Conservation (phyloP, 257 asterid genomes). For the Gentiana macrophylla region DNA sequence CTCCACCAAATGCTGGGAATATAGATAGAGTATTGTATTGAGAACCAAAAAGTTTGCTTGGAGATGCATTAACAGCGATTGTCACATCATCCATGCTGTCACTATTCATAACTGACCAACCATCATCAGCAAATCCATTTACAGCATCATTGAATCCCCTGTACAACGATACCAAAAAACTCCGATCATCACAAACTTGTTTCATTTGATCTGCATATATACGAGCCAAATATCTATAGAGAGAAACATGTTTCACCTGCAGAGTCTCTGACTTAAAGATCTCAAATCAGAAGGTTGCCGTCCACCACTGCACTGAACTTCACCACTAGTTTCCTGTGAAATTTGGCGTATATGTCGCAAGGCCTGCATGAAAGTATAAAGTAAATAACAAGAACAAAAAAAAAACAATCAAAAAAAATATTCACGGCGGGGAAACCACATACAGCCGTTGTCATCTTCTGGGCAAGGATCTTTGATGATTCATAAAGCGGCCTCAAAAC, state of each 20-base stretch:
- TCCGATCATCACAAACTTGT: neutral
- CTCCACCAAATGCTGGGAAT: constrained; percentile 78
- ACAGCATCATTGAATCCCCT: constrained; percentile 98
- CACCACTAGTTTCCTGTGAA: constrained; percentile 88
- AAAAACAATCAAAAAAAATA: neutral
- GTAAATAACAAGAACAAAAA: neutral
- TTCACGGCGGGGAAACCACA: constrained; percentile 7
- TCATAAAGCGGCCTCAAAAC: constrained; percentile 92
- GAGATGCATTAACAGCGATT: constrained; percentile 67
- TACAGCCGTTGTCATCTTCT: constrained; percentile 95
- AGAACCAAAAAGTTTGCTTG: constrained; percentile 69
- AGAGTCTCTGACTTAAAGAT: constrained; percentile 72
- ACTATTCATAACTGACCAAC: constrained; percentile 77
- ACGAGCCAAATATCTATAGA: neutral
- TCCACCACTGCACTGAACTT: constrained; percentile 65
- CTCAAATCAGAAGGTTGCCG: constrained; percentile 89
- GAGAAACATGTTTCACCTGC: constrained; percentile 36
- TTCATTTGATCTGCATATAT: no score
- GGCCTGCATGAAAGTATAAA: constrained; percentile 33
- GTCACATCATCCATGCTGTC: constrained; percentile 89
- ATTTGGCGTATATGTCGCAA: constrained; percentile 79
- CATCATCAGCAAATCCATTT: constrained; percentile 92
- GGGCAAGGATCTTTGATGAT: constrained; percentile 90
- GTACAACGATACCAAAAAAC: constrained; percentile 2
- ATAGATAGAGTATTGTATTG: constrained; percentile 52